Conservation (phyloP, 768 basidiomycete genomes). For the Mycena haematopus region DNA sequence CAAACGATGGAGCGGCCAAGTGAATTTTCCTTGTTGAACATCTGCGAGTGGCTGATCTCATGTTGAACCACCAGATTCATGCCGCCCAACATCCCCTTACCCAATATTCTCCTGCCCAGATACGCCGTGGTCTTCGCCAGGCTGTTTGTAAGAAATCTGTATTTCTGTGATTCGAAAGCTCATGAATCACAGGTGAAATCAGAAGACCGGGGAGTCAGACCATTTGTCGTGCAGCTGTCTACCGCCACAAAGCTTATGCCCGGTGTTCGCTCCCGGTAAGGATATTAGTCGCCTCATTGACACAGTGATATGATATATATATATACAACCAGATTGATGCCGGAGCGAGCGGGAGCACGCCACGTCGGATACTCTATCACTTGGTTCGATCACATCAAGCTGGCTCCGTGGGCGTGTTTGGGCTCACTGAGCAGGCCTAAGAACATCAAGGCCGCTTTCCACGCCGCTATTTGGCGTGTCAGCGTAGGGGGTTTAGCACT, state of each 20-base stretch:
- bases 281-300: too few relatives aligned
- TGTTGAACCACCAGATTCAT: constrained; percentile 2
- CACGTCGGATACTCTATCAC: constrained; percentile 4
- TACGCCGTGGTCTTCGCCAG: constrained; percentile 7
- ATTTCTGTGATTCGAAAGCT: background rate
- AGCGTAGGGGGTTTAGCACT: background rate
- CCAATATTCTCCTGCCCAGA: background rate
- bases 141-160: constrained; percentile 2
- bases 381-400: constrained; percentile 12
- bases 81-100: constrained; percentile 6
- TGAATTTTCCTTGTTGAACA: background rate
- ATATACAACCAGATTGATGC: background rate
- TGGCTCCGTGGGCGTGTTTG: constrained; percentile 1
- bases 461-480: background rate
- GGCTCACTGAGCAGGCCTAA: background rate
- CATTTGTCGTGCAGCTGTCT: constrained; percentile 3
- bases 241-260: background rate
- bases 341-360: background rate
- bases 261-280: background rate
- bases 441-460: background rate
- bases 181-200: background rate
- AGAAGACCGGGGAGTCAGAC: background rate
- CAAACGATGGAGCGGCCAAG: constrained; percentile 22
- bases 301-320: background rate
- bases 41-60: background rate